A percentile compares a stretch with the other conserved stretches of the same genome.
Evolutionary conservation across 1,139 yeast species (phyloP).

Genomic region (Saccharomyces pastorianus): DNA sequence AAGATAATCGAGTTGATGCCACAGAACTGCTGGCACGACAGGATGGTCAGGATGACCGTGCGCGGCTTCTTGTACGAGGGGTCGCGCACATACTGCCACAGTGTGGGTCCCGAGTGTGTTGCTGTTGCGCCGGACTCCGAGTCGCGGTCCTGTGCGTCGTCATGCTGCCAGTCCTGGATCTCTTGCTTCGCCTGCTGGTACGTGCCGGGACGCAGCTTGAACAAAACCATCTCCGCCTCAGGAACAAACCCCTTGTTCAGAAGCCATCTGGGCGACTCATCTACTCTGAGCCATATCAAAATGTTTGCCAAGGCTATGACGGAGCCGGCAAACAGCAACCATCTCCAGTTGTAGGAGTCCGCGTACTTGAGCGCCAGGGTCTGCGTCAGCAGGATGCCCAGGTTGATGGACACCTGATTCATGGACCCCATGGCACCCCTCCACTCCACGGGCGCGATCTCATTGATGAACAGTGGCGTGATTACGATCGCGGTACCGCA

Average conservation of each 20-base stretch:
- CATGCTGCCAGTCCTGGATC: constrained; percentile 27
- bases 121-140: neutral
- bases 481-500: constrained; percentile 85
- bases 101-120: constrained; percentile 12
- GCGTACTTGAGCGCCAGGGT: constrained; percentile 62
- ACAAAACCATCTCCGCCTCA: constrained; percentile 34
- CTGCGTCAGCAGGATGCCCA: constrained; percentile 79
- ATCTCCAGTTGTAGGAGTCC: constrained; percentile 62
- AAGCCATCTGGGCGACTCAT: constrained; percentile 85
- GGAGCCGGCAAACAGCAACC: constrained; percentile 52
- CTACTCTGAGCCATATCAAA: constrained; percentile 39
- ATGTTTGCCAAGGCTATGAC: constrained; percentile 46
- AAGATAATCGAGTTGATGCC: constrained; percentile 89
- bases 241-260: constrained; percentile 28
- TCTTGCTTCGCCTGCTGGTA: constrained; percentile 27
- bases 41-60: constrained; percentile 60
- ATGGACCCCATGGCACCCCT: constrained; percentile 79
- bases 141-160: constrained; percentile 4
- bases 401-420: constrained; percentile 77
- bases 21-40: constrained; percentile 84
- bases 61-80: constrained; percentile 50
- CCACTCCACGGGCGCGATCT: constrained; percentile 58
- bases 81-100: constrained; percentile 43
- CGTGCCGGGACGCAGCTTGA: constrained; percentile 30
- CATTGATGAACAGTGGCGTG: constrained; percentile 73